Evolutionary conservation across 768 basidiomycete species (phyloP).

Genomic region (Pulveroboletus sp.): DNA sequence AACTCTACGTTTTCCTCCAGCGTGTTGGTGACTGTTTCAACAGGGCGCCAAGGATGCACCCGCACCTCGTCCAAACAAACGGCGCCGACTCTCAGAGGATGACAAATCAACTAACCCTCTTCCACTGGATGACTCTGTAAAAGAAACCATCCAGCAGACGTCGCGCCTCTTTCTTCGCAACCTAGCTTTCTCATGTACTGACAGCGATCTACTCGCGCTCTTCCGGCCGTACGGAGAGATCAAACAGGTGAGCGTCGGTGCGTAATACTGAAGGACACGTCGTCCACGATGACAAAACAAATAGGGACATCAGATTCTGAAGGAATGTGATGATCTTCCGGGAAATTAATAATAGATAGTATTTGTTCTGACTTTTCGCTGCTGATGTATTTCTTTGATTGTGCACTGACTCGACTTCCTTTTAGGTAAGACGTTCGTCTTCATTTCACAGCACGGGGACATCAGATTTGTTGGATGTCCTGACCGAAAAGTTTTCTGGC

Average conservation of each 20-base stretch:
- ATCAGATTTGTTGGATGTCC: constrained; percentile 48
- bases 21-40: constrained; percentile 1
- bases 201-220: constrained; percentile 59
- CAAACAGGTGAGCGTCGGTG: constrained; percentile 57
- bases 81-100: constrained; percentile 57
- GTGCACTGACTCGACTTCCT: constrained; percentile 5
- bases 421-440: constrained; percentile 12
- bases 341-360: constrained; percentile 58
- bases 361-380: constrained; percentile 27
- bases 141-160: constrained; percentile 62
- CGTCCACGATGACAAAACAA: constrained; percentile 37
- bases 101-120: constrained; percentile 17
- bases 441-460: constrained; percentile 40
- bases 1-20: background rate
- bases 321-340: constrained; percentile 30
- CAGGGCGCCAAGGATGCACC: constrained; percentile 71
- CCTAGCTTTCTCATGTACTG: constrained; percentile 79
- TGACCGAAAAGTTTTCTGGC: constrained; percentile 38
- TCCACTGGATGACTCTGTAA: constrained; percentile 31
- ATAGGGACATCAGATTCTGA: constrained; percentile 50
- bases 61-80: constrained; percentile 64
- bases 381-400: background rate
- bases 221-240: constrained; percentile 71
- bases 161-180: constrained; percentile 91
- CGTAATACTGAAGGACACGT: background rate